These are phyloP conservation scores for Fusarium sp. DNA, from an alignment of 2,329 filamentous ascomycete species.

Conservation along the genomic window DNA sequence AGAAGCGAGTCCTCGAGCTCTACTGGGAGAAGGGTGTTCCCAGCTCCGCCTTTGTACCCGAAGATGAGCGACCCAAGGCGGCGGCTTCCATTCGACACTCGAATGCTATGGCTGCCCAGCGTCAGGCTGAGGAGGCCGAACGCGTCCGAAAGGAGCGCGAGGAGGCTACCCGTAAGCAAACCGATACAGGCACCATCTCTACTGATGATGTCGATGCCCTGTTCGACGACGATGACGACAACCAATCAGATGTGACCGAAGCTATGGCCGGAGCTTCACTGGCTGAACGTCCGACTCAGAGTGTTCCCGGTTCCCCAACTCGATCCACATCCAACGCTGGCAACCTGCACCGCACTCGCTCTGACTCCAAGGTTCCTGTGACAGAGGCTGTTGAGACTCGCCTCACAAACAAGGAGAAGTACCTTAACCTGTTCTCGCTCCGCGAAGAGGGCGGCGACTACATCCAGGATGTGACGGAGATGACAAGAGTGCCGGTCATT, in stretches of 20 bases:
- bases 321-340: slow-evolving; percentile 76
- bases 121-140: slow-evolving; percentile 84
- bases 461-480: slow-evolving; percentile 98
- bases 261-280: slow-evolving; percentile 92
- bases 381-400: slow-evolving; percentile 81
- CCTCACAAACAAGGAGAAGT: slow-evolving; percentile 95
- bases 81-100: slow-evolving; percentile 78
- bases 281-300: slow-evolving; percentile 90
- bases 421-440: slow-evolving; percentile 87
- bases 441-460: slow-evolving; percentile 94
- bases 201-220: slow-evolving; percentile 94
- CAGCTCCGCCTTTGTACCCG: slow-evolving; percentile 94
- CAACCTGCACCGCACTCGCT: slow-evolving; percentile 86
- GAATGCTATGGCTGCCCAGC: slow-evolving; percentile 80
- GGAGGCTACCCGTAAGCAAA: slow-evolving; percentile 91
- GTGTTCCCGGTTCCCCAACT: slow-evolving; percentile 90
- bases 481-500: slow-evolving; percentile 97
- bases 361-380: slow-evolving; percentile 89
- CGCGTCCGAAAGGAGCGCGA: slow-evolving; percentile 87
- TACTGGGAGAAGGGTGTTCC: slow-evolving; percentile 99
- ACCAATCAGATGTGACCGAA: slow-evolving; percentile 88
- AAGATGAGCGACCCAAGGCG: slow-evolving; percentile 94
- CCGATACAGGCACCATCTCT: slow-evolving; percentile 93
- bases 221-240: slow-evolving; percentile 93
- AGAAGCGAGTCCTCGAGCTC: slow-evolving; percentile 91